A percentile compares a stretch with the other conserved stretches of the same genome.
Evolutionary conservation across 768 basidiomycete species (phyloP).

Genomic region (Suillus cothurnatus): DNA sequence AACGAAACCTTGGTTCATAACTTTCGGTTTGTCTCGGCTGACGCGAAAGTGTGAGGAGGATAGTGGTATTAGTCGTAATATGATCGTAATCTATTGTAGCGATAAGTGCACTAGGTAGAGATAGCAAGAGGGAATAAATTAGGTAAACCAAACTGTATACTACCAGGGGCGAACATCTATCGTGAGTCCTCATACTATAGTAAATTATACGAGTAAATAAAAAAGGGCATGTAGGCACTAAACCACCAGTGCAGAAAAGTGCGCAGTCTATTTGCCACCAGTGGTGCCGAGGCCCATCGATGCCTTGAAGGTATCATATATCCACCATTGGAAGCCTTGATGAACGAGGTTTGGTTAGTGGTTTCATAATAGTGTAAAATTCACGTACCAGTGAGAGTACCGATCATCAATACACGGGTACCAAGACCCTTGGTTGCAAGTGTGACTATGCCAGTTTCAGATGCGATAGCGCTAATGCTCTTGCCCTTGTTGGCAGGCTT

Average conservation of each 20-base stretch:
- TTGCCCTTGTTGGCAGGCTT: constrained; percentile 88
- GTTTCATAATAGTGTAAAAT: not conserved
- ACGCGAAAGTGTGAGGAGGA: not conserved
- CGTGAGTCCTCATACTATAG: constrained; percentile 13
- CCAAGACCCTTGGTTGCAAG: constrained; percentile 87
- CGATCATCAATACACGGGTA: constrained; percentile 86
- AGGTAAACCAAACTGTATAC: constrained; percentile 3
- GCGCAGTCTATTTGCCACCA: constrained; percentile 71
- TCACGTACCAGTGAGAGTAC: constrained; percentile 48
- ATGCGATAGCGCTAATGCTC: constrained; percentile 65
- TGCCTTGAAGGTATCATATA: constrained; percentile 86
- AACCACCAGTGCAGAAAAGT: not conserved
- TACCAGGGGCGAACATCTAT: constrained; percentile 12
- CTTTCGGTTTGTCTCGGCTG: not conserved
- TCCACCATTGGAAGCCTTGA: constrained; percentile 91
- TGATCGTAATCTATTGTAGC: constrained; percentile 8
- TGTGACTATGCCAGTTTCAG: constrained; percentile 63
- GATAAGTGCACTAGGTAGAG: not conserved
- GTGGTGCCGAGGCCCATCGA: constrained; percentile 86
- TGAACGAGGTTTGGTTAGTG: constrained; percentile 1
- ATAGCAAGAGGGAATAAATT: constrained; percentile 9
- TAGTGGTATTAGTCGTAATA: not conserved
- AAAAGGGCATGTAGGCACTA: not conserved
- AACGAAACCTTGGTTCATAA: not conserved
- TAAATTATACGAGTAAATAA: not conserved